These are phyloP conservation scores for Boletus edulis DNA, from an alignment of 768 basidiomycete genomes.

Conservation along the genomic window DNA sequence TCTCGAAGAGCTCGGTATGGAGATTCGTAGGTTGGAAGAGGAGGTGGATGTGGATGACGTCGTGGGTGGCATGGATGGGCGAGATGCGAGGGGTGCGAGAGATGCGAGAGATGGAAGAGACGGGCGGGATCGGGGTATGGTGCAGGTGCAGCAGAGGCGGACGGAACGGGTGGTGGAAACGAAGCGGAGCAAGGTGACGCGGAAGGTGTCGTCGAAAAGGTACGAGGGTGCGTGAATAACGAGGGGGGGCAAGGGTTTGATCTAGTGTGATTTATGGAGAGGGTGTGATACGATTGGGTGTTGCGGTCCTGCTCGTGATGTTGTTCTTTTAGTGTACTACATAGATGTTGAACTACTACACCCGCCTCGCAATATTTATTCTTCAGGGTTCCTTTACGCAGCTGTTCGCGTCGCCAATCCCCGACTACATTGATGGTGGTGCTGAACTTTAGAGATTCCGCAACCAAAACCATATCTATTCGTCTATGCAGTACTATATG, in stretches of 20 bases:
- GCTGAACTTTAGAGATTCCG: too few relatives aligned
- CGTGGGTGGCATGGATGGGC: conserved; percentile 19
- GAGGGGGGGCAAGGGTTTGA: background rate
- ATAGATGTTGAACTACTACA: too few relatives aligned
- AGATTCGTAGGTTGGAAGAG: conserved; percentile 63
- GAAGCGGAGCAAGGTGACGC: conserved; percentile 43
- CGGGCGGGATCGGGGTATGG: background rate
- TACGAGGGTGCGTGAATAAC: conserved; percentile 22
- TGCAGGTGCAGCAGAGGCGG: background rate
- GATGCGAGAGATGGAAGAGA: background rate
- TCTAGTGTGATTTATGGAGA: background rate
- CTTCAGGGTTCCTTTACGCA: too few relatives aligned
- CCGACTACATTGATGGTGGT: too few relatives aligned
- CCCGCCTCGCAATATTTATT: too few relatives aligned
- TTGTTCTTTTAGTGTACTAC: too few relatives aligned
- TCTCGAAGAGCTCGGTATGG: conserved; percentile 53
- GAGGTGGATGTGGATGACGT: conserved; percentile 44
- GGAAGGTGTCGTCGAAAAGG: conserved; percentile 58
- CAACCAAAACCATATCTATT: too few relatives aligned
- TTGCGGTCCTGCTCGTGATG: too few relatives aligned
- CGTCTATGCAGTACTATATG: too few relatives aligned
- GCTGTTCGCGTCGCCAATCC: too few relatives aligned
- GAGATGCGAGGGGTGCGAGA: background rate
- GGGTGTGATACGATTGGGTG: too few relatives aligned
- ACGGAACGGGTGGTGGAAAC: conserved; percentile 65